Conservation (phyloP, 106 monocot species). For the Narthecium ossifragum region DNA sequence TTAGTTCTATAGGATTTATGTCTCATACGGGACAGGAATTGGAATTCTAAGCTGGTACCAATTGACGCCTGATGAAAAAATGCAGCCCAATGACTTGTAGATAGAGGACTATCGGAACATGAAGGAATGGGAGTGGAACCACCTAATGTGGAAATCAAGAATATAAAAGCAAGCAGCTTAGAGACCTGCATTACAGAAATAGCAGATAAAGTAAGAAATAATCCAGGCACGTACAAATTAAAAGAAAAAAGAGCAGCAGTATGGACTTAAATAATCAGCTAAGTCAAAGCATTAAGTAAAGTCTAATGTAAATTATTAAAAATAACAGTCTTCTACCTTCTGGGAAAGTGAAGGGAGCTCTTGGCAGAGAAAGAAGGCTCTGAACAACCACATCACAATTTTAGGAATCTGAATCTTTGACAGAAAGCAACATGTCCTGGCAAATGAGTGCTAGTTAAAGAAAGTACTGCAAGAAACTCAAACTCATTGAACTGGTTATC, state of each 20-base stretch:
- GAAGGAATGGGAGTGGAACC: constrained; percentile 26
- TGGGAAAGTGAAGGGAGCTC: constrained; percentile 59
- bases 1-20: constrained; percentile 14
- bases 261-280: no score
- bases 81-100: constrained; percentile 73
- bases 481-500: no score
- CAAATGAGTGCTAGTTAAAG: no score
- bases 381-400: constrained; percentile 63
- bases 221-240: no score
- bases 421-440: constrained; percentile 51
- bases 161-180: constrained; percentile 58
- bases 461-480: no score
- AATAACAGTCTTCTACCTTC: constrained; percentile 44
- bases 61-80: constrained; percentile 94
- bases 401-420: constrained; percentile 38
- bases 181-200: constrained; percentile 46
- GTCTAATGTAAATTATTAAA: no score
- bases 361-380: constrained; percentile 53
- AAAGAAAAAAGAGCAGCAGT: no score
- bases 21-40: constrained; percentile 28
- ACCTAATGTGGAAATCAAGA: constrained; percentile 52
- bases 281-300: no score
- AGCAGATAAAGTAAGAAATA: not conserved
- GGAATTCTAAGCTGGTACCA: constrained; percentile 42
- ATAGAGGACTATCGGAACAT: constrained; percentile 31